Base-by-base conservation (phyloP, 225 moss, liverwort and hornwort genomes). In the Marchantia polymorpha region DNA sequence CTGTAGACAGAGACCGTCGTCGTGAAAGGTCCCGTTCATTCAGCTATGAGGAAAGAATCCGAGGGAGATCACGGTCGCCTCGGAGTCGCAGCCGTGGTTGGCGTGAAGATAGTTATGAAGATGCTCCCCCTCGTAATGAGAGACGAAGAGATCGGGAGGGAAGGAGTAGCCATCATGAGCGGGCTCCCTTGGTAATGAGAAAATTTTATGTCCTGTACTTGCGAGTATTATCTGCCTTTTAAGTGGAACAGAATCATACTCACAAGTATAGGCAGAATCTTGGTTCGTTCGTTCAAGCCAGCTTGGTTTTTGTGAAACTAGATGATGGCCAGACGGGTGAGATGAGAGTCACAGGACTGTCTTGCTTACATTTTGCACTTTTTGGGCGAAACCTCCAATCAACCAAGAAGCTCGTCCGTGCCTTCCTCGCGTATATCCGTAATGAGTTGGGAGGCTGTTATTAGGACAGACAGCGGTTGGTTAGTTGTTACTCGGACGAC, bases 51-150 rank as follows among this genome's bases (percentile, higher is more conserved):
- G 94, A 93, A 73, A 89, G 90, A 81, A 92, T 89, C 72, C 90
- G 83, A 60, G 78, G 77, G 64, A 85, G 92, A 54, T 92, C 89
- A 48, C 89, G 92, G 81, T 95, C 99, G 46, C 90, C 89, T 83
- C 92, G 90, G 73, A 99, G 95, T 83, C 89, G 92, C 83, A 95
- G 99, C 87, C 87, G 90, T 73, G 91, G 99, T 66, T 92, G 93
- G 83, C 92, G 92, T 71, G 95, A 99, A 81, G 93, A 92, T 77
- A 93, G 95, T 86, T 88, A 85, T 75, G 99, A 95, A 74, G 93
- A 90, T 26, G 69, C 61, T 69, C 78, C 82, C 79, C 80, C 84
- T 81, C 88, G 94, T 79, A 88, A 81, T 82, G 93, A 93, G 48
- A 91, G 89, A 86, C 91, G 93, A 84, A 86, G 90, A 65, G 95